These are phyloP conservation scores for Trichoderma parareesei DNA, from an alignment of 495 filamentous ascomycete species.

Conservation along the genomic window DNA sequence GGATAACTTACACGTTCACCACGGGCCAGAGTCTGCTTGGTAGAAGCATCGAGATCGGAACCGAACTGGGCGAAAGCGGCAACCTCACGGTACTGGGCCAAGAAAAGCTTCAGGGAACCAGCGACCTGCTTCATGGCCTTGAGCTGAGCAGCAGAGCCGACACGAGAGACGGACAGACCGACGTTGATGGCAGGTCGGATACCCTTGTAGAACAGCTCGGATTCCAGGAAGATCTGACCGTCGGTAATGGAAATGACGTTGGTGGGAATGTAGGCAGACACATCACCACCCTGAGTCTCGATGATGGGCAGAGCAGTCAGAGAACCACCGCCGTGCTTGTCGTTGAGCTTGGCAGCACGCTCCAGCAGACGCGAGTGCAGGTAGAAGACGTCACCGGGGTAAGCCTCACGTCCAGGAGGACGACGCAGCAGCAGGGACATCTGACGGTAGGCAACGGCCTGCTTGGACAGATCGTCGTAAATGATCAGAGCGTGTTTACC, in stretches of 20 bases:
- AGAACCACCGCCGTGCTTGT: constrained; percentile 91
- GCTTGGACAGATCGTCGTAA: constrained; percentile 97
- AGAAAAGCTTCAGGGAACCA: constrained; percentile 99
- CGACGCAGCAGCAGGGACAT: constrained; percentile 99
- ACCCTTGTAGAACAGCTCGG: constrained; percentile 99
- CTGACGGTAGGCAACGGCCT: constrained; percentile 98
- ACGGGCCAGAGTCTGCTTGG: constrained; percentile 97
- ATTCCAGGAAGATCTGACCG: constrained; percentile 99
- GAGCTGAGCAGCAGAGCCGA: constrained; percentile 98
- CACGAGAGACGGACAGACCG: constrained; percentile 99
- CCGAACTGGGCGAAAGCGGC: constrained; percentile 99
- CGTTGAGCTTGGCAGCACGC: constrained; percentile 98
- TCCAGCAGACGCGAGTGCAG: constrained; percentile 99
- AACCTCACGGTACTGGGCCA: constrained; percentile 99
- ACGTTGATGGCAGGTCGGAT: constrained; percentile 99
- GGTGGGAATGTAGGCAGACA: constrained; percentile 99
- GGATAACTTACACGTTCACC: constrained; percentile 82
- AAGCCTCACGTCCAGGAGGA: constrained; percentile 98
- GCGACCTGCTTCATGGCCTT: constrained; percentile 99
- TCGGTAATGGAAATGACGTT: constrained; percentile 99
- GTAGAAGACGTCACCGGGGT: constrained; percentile 99
- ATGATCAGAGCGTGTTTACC: constrained; percentile 89
- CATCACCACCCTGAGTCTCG: constrained; percentile 99
- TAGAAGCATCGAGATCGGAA: constrained; percentile 97
- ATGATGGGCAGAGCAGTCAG: constrained; percentile 97